These are phyloP conservation scores for Ceratobasidium sp. DNA, from an alignment of 1,284 basidiomycete genomes.

Conservation along the genomic window DNA sequence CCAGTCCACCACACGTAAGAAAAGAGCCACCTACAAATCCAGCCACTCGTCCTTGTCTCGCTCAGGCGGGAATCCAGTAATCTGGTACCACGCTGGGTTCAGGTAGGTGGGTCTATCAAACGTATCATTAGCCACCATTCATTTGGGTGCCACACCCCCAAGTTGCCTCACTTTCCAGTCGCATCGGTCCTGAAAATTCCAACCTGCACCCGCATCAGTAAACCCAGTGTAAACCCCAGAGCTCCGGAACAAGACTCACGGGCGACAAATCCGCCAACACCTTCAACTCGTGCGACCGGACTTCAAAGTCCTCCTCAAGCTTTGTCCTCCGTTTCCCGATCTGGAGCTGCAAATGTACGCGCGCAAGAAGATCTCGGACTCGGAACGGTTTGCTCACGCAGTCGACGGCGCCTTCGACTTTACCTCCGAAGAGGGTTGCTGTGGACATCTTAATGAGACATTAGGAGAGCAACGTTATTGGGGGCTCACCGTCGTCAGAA, in stretches of 20 bases:
- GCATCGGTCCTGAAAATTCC: constrained; percentile 27
- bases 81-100: constrained; percentile 36
- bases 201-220: constrained; percentile 14
- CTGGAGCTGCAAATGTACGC: constrained; percentile 53
- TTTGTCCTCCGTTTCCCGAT: constrained; percentile 52
- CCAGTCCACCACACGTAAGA: not conserved
- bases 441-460: not conserved
- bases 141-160: not conserved
- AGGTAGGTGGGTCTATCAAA: constrained; percentile 3
- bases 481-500: not conserved
- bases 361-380: constrained; percentile 57
- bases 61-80: constrained; percentile 5
- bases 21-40: not conserved
- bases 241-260: constrained; percentile 2
- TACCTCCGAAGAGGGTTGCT: constrained; percentile 11
- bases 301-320: constrained; percentile 54
- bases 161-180: constrained; percentile 14
- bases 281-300: constrained; percentile 53
- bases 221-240: not conserved
- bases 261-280: constrained; percentile 46
- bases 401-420: constrained; percentile 55
- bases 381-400: constrained; percentile 53
- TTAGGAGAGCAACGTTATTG: constrained; percentile 47
- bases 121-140: not conserved
- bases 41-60: constrained; percentile 31